phyloP scores from a whole-genome alignment of 2,329 filamentous ascomycete genomes.

The Cylindrodendrum hubeiense region DNA sequence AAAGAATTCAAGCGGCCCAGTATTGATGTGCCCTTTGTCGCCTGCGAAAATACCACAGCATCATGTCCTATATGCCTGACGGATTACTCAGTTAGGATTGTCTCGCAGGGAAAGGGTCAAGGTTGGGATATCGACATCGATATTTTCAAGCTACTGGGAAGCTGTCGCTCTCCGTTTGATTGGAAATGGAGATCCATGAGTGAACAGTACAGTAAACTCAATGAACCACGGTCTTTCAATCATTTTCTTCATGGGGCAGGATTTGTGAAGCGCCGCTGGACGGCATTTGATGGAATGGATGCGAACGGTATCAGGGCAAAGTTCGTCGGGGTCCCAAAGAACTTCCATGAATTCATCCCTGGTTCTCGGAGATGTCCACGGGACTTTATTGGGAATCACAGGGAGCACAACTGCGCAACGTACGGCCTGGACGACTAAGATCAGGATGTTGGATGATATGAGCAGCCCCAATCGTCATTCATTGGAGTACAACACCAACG shows the following conservation, averaged over 20 bases:
- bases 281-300: not conserved
- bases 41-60: not conserved
- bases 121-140: conserved; percentile 6
- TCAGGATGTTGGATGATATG: no score
- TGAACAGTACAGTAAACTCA: fast-evolving
- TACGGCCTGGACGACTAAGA: not conserved
- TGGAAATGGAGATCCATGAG: conserved; percentile 20
- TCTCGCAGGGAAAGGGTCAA: no score
- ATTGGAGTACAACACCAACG: no score
- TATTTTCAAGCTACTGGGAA: conserved; percentile 8
- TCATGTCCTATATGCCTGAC: conserved; percentile 22
- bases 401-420: not conserved
- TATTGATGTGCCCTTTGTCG: not conserved
- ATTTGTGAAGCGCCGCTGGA: conserved; percentile 17
- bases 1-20: not conserved
- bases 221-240: not conserved
- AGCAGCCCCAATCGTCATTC: no score
- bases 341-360: not conserved
- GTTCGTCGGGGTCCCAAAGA: not conserved
- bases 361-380: not conserved
- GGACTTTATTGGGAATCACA: not conserved
- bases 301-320: not conserved
- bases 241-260: conserved; percentile 12
- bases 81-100: conserved; percentile 20
- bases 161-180: conserved; percentile 20